Evolutionary conservation across 352 stramenopile genomes (phyloP), one percentile per base, ranked within the genome.

Genomic region (Pythium phragmitis): DNA sequence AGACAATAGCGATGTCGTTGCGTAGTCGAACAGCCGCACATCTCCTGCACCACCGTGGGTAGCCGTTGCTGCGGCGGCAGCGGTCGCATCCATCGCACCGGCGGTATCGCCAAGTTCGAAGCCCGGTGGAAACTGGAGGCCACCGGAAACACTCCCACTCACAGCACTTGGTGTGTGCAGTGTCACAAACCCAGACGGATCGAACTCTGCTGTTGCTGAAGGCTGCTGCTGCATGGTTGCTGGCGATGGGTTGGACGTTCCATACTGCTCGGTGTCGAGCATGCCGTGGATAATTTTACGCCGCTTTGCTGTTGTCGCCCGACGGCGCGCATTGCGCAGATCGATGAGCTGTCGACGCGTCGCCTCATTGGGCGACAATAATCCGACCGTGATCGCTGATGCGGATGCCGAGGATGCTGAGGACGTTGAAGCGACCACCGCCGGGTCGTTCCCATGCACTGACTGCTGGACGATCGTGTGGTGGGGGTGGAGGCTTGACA

Each of bases 131-230:
- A 91, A 91, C 30, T 85, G 76, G 21, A 91, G 54, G 0, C 70
- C 75, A 9, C 64, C 65, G 1, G 64, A 69, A 9, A 56, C 11
- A 50, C 65, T 3, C 58, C 64, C 49, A 28, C 68, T 68, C 5
- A 60, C 47, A 1, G 57, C 56, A 1, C 63, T 69, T 4, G 64
- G 58, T 17, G 74, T 59, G 50, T 71, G 58, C 2, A 91, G 63
- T 26, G 69, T 85, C 41, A 88, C 80, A 34, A 90, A 89, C 2
- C 58, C 74, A 9, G 83, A 73, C n/a, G 80, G 79, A 54, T 92
- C 83, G 48, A 92, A 92, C 17, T 89, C 80, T 7, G 72, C 39
- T 34, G 53, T 33, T 4, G 43, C 13, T 3, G 26, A n/a, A 16
- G 34, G 34, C 11, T 46, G 19, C 16, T 50, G 41, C 2, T 45